Percentiles rank a stretch among this genome's conserved stretches.
Evolutionary conservation across 805 yeast species (phyloP).

Genomic region (Yamadazyma scolyti): DNA sequence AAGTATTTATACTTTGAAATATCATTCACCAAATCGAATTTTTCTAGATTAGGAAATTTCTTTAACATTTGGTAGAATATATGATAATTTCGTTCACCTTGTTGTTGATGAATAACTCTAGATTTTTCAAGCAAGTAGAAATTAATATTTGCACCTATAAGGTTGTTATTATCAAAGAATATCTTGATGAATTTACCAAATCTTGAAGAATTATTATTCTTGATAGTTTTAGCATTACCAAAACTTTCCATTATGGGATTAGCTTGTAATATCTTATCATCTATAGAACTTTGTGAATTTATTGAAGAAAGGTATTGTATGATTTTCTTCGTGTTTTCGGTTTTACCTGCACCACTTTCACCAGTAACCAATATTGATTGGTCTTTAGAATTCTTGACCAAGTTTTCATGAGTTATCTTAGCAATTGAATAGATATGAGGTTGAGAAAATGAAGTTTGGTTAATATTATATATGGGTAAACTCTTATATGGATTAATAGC

Average conservation of each 20-base stretch:
- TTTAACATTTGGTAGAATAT: constrained; percentile 81
- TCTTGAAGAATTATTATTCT: constrained; percentile 92
- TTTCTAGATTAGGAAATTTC: constrained; percentile 55
- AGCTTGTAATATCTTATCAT: constrained; percentile 83
- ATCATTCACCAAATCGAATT: constrained; percentile 41
- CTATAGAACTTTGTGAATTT: constrained; percentile 46
- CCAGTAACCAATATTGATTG: constrained; percentile 97
- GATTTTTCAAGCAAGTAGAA: constrained; percentile 94
- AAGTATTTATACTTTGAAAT: constrained; percentile 52
- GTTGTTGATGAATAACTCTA: constrained; percentile 75
- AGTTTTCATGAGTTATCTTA: constrained; percentile 77
- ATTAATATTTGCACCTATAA: constrained; percentile 88
- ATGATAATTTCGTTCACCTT: constrained; percentile 86
- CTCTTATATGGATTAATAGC: constrained; percentile 89
- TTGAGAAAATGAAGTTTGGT: constrained; percentile 40
- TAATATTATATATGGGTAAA: constrained; percentile 66
- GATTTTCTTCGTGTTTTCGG: constrained; percentile 94
- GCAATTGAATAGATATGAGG: constrained; percentile 91
- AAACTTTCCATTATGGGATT: constrained; percentile 94
- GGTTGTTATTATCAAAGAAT: constrained; percentile 52
- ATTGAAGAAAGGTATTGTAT: constrained; percentile 80
- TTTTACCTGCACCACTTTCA: constrained; percentile 98
- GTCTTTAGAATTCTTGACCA: constrained; percentile 64
- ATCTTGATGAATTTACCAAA: constrained; percentile 95
- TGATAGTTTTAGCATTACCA: constrained; percentile 94